Evolutionary conservation across 768 basidiomycete genomes (phyloP).

Genomic region (Tricholoma matsutake): DNA sequence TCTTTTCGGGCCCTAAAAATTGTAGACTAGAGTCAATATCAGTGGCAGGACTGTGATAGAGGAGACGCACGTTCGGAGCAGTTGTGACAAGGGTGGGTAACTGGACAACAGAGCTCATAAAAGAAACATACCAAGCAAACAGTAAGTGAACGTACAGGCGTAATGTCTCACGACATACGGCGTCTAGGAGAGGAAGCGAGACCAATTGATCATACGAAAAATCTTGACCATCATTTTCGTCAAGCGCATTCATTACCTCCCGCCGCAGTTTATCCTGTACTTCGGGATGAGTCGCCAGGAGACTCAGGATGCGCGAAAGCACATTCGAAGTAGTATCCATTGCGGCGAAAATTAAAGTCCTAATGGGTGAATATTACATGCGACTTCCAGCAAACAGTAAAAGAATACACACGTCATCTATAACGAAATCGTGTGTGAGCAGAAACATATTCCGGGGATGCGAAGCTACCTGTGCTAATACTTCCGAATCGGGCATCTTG

Average conservation of each 20-base stretch:
- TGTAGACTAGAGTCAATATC: too few species aligned
- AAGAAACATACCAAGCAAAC: too few species aligned
- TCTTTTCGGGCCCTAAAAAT: too few species aligned
- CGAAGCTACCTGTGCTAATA: conserved; percentile 26
- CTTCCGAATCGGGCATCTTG: conserved; percentile 25
- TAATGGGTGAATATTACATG: conserved; percentile 6
- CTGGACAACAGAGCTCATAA: too few species aligned
- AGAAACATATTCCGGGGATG: not conserved
- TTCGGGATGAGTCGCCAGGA: conserved; percentile 27
- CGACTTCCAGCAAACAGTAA: not conserved
- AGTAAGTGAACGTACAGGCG: too few species aligned
- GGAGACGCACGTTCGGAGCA: too few species aligned
- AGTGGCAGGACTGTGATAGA: too few species aligned
- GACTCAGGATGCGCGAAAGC: conserved; percentile 25
- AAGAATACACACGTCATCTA: conserved; percentile 15
- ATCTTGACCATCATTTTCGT: conserved; percentile 5
- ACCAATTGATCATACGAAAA: conserved; percentile 21
- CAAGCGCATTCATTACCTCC: conserved; percentile 21
- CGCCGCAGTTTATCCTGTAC: conserved; percentile 29
- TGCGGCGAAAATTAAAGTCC: conserved; percentile 30
- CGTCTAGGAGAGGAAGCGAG: too few species aligned
- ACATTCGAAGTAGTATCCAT: conserved; percentile 34
- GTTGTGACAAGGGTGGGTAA: too few species aligned
- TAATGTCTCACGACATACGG: too few species aligned
- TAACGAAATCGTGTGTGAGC: not conserved